Conservation (phyloP, 768 basidiomycete species). For the Lactarius pseudohatsudake region DNA sequence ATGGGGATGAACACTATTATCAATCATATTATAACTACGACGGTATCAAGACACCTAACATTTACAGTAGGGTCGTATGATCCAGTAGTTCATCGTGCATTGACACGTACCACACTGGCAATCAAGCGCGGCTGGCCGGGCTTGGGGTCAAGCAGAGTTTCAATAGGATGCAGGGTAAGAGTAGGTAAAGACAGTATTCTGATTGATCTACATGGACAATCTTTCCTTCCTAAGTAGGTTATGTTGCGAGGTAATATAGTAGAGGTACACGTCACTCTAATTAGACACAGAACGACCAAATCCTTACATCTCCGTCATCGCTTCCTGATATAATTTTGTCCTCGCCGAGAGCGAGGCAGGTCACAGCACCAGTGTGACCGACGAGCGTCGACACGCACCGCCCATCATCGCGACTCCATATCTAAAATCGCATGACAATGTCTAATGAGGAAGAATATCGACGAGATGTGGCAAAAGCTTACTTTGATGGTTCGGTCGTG, state of each 20-base stretch:
- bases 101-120: too few species aligned
- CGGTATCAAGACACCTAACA: too few species aligned
- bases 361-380: conserved; percentile 93
- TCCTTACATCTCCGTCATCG: conserved; percentile 83
- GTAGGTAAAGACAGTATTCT: too few species aligned
- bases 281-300: conserved; percentile 53
- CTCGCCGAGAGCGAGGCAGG: conserved; percentile 84
- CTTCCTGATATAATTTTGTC: conserved; percentile 97
- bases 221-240: too few species aligned
- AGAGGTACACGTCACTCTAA: not conserved
- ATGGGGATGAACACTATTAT: too few species aligned
- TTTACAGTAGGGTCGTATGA: too few species aligned
- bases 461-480: conserved; percentile 30
- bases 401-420: conserved; percentile 92
- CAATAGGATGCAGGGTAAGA: too few species aligned
- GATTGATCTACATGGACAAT: too few species aligned
- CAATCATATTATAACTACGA: too few species aligned
- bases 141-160: too few species aligned
- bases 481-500: conserved; percentile 99
- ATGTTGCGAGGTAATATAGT: not conserved
- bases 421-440: conserved; percentile 43
- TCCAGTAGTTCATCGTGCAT: too few species aligned
- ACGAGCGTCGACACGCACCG: conserved; percentile 86
- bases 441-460: conserved; percentile 7
- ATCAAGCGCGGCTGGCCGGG: too few species aligned